Evolutionary conservation across 2,329 filamentous ascomycete genomes (phyloP), one percentile per base, ranked within the genome.

Genomic region (Cladobotryum protrusum): DNA sequence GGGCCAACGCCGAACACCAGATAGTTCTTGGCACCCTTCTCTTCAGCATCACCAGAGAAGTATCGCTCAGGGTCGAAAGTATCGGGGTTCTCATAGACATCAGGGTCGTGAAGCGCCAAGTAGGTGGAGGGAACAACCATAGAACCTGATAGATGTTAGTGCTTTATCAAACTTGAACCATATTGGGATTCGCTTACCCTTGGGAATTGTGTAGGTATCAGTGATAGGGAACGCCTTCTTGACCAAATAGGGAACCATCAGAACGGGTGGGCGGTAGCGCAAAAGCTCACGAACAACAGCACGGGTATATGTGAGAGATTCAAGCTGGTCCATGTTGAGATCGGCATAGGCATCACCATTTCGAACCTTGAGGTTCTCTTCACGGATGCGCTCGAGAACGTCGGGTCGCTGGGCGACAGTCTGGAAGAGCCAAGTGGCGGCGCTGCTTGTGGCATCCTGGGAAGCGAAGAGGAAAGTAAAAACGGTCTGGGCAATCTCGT

Each of bases 381-480:
- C 90, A 42, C 92, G 88, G 49, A 99, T 81, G 61, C 89, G 89
- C 63, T 92, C 87, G 48, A 97, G 78, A 48, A 95, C 78, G 53
- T 97, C 92, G n/a, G 92, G 92, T 56, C 90, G 86, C 72, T 97
- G 89, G 43, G 93, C 91, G 74, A 89, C 85, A 62, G 89, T 81
- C 74, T 99, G 93, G 78, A 96, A 96, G 56, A 97, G 73, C 90
- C 93, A 97, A 47, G 91, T 96, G 62, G 81, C 83, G 54, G 93
- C 92, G 63, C 89, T 95, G 72, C 87, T 93, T 55, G 93, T 96
- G 57, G 93, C 93, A 68, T 99, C 93, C 72, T 97, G 93, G 3
- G 91, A 96, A 54, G 93, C 92, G 71, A 97, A 97, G 54, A 97
- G 78, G 76, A 97, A 96, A 45, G 92, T 95, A 73, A 96, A 96